Base-by-base conservation (phyloP, 495 filamentous ascomycete species). In the Podospora pseudopauciseta region DNA sequence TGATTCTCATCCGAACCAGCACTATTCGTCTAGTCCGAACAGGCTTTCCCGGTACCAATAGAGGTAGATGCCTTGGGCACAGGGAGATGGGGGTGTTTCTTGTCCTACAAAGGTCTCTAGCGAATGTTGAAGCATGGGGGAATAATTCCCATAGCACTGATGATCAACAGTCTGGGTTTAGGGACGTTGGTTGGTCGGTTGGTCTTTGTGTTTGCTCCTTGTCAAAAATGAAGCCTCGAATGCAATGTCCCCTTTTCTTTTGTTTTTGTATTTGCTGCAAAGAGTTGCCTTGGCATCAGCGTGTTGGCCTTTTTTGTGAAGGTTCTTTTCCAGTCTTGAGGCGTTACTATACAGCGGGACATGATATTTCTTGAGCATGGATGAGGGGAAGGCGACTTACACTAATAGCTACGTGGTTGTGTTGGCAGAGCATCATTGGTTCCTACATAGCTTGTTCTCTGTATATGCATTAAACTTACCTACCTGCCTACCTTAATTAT, bases 1-100 rank as follows among this genome's bases (percentile, higher is more conserved):
- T 70, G 82, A 84, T 49, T 76, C 79, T 71, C 75, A 79, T 28
- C 79, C 74, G 34, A 76, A 79, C 73, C 75, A 79, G 30, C 79
- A 75, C 60, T 80, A 76, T 56, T 80, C 79, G 44, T 79, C 80
- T 23, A 77, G 73, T 53, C 75, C 78, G 55, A 78, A 81, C 69
- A 75, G 81, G 16, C 73, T 73, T 56, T 79, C 77, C 26, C 67
- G 75, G 63, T 73, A 75, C 60, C 68, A 67, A 62, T 49, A 49
- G 13, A 49, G 39, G 13, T 11, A 49, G 5, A 49, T 49, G 39
- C 15, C 9, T 16, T 3, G 5, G 13, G 15, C 39, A 13, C 15
- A 49, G 39, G 15, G 39, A 49, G 39, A 18, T 11, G 39, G 13
- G 39, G 13, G 39, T 3, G 15, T 49, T 6, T 62, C 26, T 30